Percentiles rank a stretch among this genome's conserved stretches.
Conservation (phyloP, 345 rosid species). For the Balakata baccata region DNA sequence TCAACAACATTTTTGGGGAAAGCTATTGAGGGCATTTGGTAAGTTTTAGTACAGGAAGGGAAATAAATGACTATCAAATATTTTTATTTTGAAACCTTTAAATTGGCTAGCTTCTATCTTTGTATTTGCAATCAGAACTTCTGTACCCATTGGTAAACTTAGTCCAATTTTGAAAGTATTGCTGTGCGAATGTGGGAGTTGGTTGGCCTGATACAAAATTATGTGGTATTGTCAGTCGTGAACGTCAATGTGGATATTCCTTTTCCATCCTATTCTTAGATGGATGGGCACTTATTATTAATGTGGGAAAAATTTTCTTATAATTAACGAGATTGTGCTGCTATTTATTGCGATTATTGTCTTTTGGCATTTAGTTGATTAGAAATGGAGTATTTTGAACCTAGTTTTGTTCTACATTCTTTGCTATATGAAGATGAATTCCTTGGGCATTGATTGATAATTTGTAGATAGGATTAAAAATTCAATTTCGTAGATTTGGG, state of each 20-base stretch:
- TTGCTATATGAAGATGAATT: not conserved
- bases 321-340: not conserved
- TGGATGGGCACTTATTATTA: not conserved
- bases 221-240: not conserved
- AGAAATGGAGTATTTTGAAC: not conserved
- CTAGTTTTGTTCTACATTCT: not conserved
- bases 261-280: not conserved
- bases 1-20: slow-evolving; percentile 75
- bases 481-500: not conserved
- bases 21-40: slow-evolving; percentile 91
- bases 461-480: not conserved
- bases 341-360: not conserved
- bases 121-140: not conserved
- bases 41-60: slow-evolving; percentile 21
- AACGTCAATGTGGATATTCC: not conserved
- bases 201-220: not conserved
- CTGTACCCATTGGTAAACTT: not conserved
- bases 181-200: not conserved
- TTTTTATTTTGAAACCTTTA: not conserved
- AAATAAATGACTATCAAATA: not conserved
- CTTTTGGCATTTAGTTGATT: not conserved
- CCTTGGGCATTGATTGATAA: not conserved
- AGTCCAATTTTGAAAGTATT: not conserved
- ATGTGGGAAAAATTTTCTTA: not conserved
- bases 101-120: not conserved